phyloP scores from a whole-genome alignment of 805 yeast species.

The Sporopachydermia quercuum region DNA sequence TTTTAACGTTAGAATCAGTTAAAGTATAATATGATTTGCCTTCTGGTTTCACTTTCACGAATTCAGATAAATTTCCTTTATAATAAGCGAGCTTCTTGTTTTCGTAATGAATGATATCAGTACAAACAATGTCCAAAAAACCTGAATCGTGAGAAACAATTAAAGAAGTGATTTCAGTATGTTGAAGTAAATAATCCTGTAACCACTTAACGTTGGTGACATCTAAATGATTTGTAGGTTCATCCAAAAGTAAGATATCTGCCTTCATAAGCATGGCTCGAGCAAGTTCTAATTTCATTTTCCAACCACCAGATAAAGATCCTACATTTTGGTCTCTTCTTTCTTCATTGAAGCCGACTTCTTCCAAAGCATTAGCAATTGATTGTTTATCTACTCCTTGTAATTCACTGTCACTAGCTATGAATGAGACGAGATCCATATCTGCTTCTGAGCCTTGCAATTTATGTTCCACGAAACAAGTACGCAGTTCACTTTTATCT shows the following conservation, averaged over 20 bases:
- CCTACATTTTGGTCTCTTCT: conserved; percentile 87
- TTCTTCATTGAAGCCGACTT: conserved; percentile 85
- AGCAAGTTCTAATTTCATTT: conserved; percentile 96
- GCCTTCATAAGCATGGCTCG: conserved; percentile 98
- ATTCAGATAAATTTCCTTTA: conserved; percentile 88
- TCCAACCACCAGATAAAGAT: conserved; percentile 97
- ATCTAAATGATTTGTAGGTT: conserved; percentile 97
- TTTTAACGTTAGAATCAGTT: conserved; percentile 82
- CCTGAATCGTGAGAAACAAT: conserved; percentile 98
- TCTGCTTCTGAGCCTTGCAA: conserved; percentile 91
- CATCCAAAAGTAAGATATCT: conserved; percentile 85
- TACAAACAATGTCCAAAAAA: conserved; percentile 87
- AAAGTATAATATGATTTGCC: conserved; percentile 92
- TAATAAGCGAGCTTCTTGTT: conserved; percentile 87
- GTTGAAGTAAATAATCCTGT: conserved; percentile 68
- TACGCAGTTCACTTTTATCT: conserved; percentile 65
- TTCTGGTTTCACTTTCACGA: conserved; percentile 86
- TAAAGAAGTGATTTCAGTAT: conserved; percentile 80
- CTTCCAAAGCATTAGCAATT: conserved; percentile 58
- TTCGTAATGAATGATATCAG: conserved; percentile 94
- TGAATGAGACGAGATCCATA: conserved; percentile 74
- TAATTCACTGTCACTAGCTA: conserved; percentile 80
- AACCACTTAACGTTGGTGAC: conserved; percentile 89
- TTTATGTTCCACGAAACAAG: conserved; percentile 95
- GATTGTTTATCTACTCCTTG: conserved; percentile 46